Evolutionary conservation across 805 yeast species (phyloP), one percentile per base, ranked within the genome.

Genomic region (Candida qinlingensis): DNA sequence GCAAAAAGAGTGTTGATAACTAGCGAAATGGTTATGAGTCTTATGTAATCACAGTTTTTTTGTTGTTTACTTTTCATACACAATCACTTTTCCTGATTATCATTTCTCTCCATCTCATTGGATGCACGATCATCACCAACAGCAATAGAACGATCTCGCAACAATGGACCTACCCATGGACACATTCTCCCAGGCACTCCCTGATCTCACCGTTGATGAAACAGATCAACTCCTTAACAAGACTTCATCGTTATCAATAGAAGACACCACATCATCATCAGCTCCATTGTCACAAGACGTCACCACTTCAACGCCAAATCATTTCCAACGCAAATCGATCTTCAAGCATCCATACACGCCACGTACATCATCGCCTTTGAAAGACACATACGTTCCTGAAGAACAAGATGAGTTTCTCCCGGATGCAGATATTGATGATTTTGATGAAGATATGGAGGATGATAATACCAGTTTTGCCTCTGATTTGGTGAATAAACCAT

Each of bases 311-410:
- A 26, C 35, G 26, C 28, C 36, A 13, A 44, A 44, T 11, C 49
- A 49, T 26, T 39, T 45, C 37, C 12, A 27, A 8, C 25, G 46
- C 25, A 37, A 42, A 7, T 46, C 46, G 3, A 35, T 38, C 5
- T 37, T 46, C 29, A 39, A 43, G 33, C 53, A 54, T 36, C 41
- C 46, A 10, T 49, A 35, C 42, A 48, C 55, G 51, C 59, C 64
- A 52, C 50, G 58, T 41, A 54, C 46, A 40, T 49, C 52, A 28
- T 51, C 53, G n/a, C 56, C 53, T 11, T 37, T 52, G 34, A 45
- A 45, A 45, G 53, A 37, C 12, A 29, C 26, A 1, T 33, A 30
- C 4, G 28, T 19, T 2, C 27, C 12, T 4, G 37, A 29, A 7
- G 46, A 44, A n/a, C 25, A 33, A 6, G 47, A 44, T 27, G 42